These are phyloP conservation scores for Botrytis squamosa DNA, from an alignment of 2,329 filamentous ascomycete genomes.

Conservation along the genomic window DNA sequence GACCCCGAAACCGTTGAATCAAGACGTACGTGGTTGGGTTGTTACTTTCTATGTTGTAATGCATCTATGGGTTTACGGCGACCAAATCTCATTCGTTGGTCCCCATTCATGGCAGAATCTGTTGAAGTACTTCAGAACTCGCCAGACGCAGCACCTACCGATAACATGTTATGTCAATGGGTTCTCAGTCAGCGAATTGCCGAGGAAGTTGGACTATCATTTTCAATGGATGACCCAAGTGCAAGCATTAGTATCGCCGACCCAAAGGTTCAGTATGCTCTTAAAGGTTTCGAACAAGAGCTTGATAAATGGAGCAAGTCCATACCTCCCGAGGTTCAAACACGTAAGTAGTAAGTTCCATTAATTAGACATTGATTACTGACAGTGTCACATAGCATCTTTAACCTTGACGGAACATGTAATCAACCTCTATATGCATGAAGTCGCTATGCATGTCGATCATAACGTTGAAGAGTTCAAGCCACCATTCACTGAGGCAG, in stretches of 20 bases:
- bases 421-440: slow-evolving; percentile 57
- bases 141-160: slow-evolving; percentile 43
- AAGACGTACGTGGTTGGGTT: slow-evolving; percentile 40
- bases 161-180: slow-evolving; percentile 45
- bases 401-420: slow-evolving; percentile 53
- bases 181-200: slow-evolving; percentile 48
- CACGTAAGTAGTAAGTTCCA: slow-evolving; percentile 31
- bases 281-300: slow-evolving; percentile 55
- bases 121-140: slow-evolving; percentile 45
- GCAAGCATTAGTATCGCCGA: slow-evolving; percentile 52
- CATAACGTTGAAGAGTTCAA: slow-evolving; percentile 54
- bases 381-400: slow-evolving; percentile 41
- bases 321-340: slow-evolving; percentile 42
- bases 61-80: slow-evolving; percentile 46
- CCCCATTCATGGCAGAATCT: slow-evolving; percentile 46
- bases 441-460: slow-evolving; percentile 57
- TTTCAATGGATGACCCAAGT: slow-evolving; percentile 49
- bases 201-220: slow-evolving; percentile 55
- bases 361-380: neutral
- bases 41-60: slow-evolving; percentile 42
- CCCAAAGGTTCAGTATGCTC: slow-evolving; percentile 52
- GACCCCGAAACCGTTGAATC: slow-evolving; percentile 39
- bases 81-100: slow-evolving; percentile 47
- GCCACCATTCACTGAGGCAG: slow-evolving; percentile 39
- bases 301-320: slow-evolving; percentile 48